These are phyloP conservation scores for Coprinopsis cinerea DNA, from an alignment of 768 basidiomycete species.

Conservation along the genomic window DNA sequence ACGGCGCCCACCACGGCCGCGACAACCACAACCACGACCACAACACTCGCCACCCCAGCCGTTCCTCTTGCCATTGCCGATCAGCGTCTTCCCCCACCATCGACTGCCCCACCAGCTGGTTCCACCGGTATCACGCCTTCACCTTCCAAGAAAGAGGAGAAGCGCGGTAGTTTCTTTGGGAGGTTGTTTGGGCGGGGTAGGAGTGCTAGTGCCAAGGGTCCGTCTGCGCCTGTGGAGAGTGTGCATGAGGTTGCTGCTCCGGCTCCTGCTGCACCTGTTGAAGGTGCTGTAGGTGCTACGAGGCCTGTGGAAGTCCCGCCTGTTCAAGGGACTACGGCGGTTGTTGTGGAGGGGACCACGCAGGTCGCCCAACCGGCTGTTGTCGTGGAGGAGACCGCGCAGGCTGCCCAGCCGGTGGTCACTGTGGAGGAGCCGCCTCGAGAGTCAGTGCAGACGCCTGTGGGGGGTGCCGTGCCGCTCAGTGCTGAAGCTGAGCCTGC, in stretches of 20 bases:
- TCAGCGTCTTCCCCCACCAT: not conserved
- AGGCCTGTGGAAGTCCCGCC: not conserved
- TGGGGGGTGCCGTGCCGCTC: too few relatives aligned
- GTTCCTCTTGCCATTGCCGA: not conserved
- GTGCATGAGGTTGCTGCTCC: not conserved
- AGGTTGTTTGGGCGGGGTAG: conserved; percentile 9
- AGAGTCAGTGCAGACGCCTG: not conserved
- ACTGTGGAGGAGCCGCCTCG: not conserved
- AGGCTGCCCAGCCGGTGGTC: not conserved
- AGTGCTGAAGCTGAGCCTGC: too few relatives aligned
- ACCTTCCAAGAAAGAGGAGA: not conserved
- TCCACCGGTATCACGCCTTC: too few relatives aligned
- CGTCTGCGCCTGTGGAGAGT: too few relatives aligned
- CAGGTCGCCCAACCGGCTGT: not conserved
- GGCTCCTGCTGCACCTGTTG: not conserved
- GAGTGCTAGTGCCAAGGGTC: not conserved
- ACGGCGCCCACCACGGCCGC: not conserved
- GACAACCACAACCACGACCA: not conserved
- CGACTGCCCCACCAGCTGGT: not conserved
- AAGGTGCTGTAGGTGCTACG: not conserved
- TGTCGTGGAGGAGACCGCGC: not conserved
- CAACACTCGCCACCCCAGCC: not conserved
- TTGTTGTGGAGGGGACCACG: too few relatives aligned
- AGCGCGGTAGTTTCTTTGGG: conserved; percentile 4
- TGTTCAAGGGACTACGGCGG: not conserved